Percentiles rank a stretch among this genome's conserved stretches.
Conservation (phyloP, 768 basidiomycete genomes). For the Tricholoma terreum region DNA sequence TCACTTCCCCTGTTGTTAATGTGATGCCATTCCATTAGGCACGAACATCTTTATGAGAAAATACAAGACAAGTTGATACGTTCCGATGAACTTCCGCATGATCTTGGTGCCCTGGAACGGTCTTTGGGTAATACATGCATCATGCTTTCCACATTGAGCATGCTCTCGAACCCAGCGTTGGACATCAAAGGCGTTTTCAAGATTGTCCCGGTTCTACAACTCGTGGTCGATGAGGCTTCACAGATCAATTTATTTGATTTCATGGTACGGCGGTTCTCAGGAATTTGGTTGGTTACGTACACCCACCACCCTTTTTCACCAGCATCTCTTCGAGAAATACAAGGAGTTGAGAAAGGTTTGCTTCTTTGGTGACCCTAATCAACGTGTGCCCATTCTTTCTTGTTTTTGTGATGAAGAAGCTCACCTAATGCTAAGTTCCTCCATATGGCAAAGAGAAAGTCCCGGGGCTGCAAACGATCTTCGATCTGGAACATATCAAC, state of each 20-base stretch:
- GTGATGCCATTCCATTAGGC: constrained; percentile 31
- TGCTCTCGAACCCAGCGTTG: constrained; percentile 47
- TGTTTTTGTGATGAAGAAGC: neutral
- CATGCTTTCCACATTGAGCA: constrained; percentile 47
- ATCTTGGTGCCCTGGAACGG: constrained; percentile 18
- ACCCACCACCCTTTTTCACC: neutral
- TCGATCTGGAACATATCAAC: constrained; percentile 41
- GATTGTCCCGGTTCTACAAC: constrained; percentile 38
- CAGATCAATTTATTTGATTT: constrained; percentile 49
- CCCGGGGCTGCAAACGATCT: constrained; percentile 40
- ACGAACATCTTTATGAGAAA: constrained; percentile 44
- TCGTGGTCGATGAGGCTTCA: constrained; percentile 58
- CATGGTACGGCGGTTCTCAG: constrained; percentile 29
- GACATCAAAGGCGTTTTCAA: constrained; percentile 30
- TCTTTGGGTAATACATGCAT: constrained; percentile 30
- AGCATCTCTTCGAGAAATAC: constrained; percentile 47
- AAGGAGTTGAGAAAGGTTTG: constrained; percentile 39
- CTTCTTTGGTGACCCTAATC: constrained; percentile 54
- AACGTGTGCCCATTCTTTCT: constrained; percentile 34
- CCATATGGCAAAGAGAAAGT: constrained; percentile 46
- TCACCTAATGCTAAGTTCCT: constrained; percentile 35
- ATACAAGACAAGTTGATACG: constrained; percentile 35
- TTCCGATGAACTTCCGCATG: constrained; percentile 37
- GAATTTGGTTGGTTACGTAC: neutral
- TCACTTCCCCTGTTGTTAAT: neutral